Evolutionary conservation across 345 rosid species (phyloP).

Genomic region (Gossypium thurberi): DNA sequence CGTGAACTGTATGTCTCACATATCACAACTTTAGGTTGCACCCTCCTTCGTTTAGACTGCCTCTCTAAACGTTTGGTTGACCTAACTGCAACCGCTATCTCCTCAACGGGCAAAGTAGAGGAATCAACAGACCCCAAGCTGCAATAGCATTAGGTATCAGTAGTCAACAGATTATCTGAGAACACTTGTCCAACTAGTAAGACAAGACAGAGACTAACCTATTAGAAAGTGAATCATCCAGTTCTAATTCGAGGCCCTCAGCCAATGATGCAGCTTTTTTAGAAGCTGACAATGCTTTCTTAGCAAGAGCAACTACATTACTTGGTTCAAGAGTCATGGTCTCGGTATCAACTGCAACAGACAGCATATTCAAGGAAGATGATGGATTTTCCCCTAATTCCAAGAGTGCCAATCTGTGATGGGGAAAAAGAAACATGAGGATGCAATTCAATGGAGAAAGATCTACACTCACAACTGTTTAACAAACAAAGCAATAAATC

Average conservation of each 20-base stretch:
- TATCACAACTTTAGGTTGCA: conserved; percentile 28
- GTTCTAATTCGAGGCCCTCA: conserved; percentile 25
- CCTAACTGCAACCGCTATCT: conserved; percentile 39
- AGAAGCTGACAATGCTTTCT: conserved; percentile 67
- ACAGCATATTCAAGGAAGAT: conserved; percentile 22
- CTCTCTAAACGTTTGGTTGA: conserved; percentile 60
- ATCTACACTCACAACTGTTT: neutral
- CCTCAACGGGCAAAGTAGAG: conserved; percentile 25
- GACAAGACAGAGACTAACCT: conserved; percentile 35
- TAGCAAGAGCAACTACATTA: conserved; percentile 50
- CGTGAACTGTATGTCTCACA: conserved; percentile 31
- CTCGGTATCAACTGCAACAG: conserved; percentile 19
- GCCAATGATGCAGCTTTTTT: conserved; percentile 53
- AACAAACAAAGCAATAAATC: neutral
- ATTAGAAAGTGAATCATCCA: conserved; percentile 34
- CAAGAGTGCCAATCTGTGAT: conserved; percentile 39
- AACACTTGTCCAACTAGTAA: neutral
- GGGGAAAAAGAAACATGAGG: neutral
- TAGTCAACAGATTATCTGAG: neutral
- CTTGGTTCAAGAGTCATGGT: conserved; percentile 26
- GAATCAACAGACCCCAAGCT: conserved; percentile 35
- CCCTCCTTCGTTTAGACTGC: conserved; percentile 45
- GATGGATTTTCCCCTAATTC: conserved; percentile 29
- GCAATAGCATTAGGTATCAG: neutral
- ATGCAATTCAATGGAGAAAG: conserved; percentile 2